Evolutionary conservation across 306 rosid genomes (phyloP).

Genomic region (Cercis canadensis): DNA sequence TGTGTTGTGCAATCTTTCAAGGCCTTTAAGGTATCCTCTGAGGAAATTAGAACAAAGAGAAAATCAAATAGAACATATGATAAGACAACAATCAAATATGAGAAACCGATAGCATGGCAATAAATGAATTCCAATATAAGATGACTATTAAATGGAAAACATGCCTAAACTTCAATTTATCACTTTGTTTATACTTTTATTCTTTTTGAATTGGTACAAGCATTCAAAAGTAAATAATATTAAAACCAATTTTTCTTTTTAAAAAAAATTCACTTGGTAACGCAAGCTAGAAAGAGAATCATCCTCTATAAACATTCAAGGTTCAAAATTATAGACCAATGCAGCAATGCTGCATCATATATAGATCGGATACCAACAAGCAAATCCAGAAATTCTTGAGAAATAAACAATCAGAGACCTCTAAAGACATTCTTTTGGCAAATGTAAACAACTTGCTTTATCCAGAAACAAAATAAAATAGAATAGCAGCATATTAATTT

Average conservation of each 20-base stretch:
- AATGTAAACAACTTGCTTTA: not conserved
- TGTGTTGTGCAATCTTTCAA: no score
- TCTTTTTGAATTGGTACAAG: no score
- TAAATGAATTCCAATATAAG: constrained; percentile 12
- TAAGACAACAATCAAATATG: constrained; percentile 10
- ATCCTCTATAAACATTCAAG: not conserved
- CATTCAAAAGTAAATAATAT: no score
- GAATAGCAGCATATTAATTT: not conserved
- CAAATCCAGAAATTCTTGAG: not conserved
- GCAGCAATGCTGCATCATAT: not conserved
- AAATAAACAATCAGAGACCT: not conserved
- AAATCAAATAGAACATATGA: constrained; percentile 30
- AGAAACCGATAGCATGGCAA: not conserved
- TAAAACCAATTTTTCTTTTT: no score
- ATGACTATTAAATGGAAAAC: constrained; percentile 23
- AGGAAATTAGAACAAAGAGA: no score
- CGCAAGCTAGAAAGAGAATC: not conserved
- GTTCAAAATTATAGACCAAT: not conserved
- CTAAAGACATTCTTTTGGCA: not conserved
- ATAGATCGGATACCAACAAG: not conserved
- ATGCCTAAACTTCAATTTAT: constrained; percentile 18
- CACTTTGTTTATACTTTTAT: no score
- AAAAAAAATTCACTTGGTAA: not conserved
- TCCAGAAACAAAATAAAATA: not conserved
- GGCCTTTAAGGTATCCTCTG: no score